Conservation (phyloP, 345 rosid genomes). For the Tarenaya hassleriana region DNA sequence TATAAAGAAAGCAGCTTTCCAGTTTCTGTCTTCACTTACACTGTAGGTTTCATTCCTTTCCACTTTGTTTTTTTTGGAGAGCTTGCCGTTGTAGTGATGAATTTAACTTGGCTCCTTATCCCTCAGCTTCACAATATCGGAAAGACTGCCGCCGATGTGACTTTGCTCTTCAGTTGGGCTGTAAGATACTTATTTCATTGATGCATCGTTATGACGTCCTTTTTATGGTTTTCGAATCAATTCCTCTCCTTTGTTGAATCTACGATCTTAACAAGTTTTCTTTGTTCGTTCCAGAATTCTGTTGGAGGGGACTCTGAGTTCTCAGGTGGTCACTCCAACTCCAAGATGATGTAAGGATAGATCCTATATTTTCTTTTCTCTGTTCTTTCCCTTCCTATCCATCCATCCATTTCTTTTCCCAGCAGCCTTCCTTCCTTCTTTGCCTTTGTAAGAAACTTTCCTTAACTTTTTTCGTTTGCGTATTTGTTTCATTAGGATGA, state of each 20-base stretch:
- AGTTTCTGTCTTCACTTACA: conserved; percentile 73
- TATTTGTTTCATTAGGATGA: conserved; percentile 41
- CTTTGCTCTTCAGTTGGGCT: conserved; percentile 93
- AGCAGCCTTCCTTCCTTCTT: background rate
- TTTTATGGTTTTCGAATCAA: background rate
- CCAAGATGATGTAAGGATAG: conserved; percentile 49
- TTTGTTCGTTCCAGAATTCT: conserved; percentile 54
- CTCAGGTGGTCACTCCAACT: conserved; percentile 77
- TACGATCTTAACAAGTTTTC: background rate
- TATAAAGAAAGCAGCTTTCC: conserved; percentile 93
- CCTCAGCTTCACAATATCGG: conserved; percentile 72
- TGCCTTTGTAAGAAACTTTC: background rate
- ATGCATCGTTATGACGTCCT: background rate
- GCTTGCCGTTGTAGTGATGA: conserved; percentile 22
- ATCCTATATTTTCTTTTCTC: background rate
- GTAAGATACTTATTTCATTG: conserved; percentile 38
- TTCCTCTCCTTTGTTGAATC: background rate
- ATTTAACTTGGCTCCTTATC: conserved; percentile 3
- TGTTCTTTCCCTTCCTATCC: background rate
- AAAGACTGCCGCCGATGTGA: conserved; percentile 53
- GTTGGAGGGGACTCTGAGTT: conserved; percentile 83
- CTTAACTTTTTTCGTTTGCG: conserved; percentile 2
- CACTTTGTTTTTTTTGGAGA: background rate
- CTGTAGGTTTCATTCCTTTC: conserved; percentile 34
- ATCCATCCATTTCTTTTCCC: background rate